Percentiles rank a stretch among this genome's conserved stretches.
These are phyloP conservation scores for Fragaria iinumae DNA, from an alignment of 306 rosid species.

Conservation along the genomic window DNA sequence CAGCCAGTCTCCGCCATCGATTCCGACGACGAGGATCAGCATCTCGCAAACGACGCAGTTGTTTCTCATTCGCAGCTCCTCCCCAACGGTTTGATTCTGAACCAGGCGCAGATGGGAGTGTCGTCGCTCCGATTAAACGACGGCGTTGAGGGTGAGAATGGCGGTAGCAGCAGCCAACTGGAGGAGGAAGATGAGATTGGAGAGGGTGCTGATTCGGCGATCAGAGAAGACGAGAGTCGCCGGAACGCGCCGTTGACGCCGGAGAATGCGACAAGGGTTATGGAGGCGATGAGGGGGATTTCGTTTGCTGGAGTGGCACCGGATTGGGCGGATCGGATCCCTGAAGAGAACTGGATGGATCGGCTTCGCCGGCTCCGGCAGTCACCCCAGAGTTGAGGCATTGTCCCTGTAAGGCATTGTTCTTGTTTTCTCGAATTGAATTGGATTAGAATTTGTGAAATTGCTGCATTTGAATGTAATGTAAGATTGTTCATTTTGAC, in stretches of 20 bases:
- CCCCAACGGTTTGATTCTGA: constrained; percentile 43
- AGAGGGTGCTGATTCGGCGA: constrained; percentile 43
- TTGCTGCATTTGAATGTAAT: not conserved
- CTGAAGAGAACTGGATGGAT: constrained; percentile 73
- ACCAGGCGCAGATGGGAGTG: constrained; percentile 51
- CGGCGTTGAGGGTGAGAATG: constrained; percentile 23
- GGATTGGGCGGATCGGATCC: constrained; percentile 56
- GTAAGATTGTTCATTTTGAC: not conserved
- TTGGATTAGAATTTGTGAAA: not conserved
- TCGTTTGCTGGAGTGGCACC: constrained; percentile 67
- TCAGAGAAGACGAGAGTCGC: constrained; percentile 70
- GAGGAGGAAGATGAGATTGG: constrained; percentile 30
- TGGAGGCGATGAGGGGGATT: constrained; percentile 85
- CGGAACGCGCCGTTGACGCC: constrained; percentile 65
- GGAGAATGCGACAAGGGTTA: constrained; percentile 73
- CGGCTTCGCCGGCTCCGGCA: constrained; percentile 55
- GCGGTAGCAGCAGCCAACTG: constrained; percentile 44
- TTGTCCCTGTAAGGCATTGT: no score
- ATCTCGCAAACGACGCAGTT: not conserved
- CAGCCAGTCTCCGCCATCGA: constrained; percentile 63
- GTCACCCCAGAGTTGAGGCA: constrained; percentile 23
- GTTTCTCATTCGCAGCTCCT: constrained; percentile 32
- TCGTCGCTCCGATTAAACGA: constrained; percentile 55
- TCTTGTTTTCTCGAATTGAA: not conserved
- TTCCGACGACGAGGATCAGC: constrained; percentile 28